These are phyloP conservation scores for Phallus indusiatus DNA, from an alignment of 768 basidiomycete species.

Conservation along the genomic window DNA sequence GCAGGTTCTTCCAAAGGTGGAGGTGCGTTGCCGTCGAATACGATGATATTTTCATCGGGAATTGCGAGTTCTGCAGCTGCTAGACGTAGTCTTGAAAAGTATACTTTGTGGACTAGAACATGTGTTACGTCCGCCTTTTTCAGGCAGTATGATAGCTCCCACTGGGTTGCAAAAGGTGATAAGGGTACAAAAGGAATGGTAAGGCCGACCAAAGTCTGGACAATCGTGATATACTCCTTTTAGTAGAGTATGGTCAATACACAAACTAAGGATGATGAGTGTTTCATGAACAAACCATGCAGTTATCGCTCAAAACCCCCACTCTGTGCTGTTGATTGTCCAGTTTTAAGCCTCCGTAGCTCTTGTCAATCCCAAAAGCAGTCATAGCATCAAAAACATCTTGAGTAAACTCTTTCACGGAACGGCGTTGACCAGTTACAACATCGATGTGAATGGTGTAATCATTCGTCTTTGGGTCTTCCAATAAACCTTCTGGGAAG, in stretches of 20 bases:
- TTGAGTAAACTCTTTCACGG: slow-evolving; percentile 39
- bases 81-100: neutral
- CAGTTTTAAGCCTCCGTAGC: slow-evolving; percentile 53
- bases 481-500: slow-evolving; percentile 44
- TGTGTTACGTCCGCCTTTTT: neutral
- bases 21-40: neutral
- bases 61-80: neutral
- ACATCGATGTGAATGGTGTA: slow-evolving; percentile 49
- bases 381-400: slow-evolving; percentile 48
- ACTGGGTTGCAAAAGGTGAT: neutral
- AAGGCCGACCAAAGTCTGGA: neutral
- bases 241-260: neutral
- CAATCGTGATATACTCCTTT: neutral
- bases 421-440: slow-evolving; percentile 35
- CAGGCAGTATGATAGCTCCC: neutral
- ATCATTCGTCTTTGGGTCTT: slow-evolving; percentile 36
- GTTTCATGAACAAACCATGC: slow-evolving; percentile 35
- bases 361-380: slow-evolving; percentile 33
- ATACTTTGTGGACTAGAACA: neutral
- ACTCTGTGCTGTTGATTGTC: slow-evolving; percentile 47
- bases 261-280: neutral
- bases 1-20: neutral
- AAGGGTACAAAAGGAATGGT: neutral
- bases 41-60: neutral
- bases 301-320: slow-evolving; percentile 64